phyloP scores from a whole-genome alignment of 2,329 filamentous ascomycete species.

The Aureobasidium lini region DNA sequence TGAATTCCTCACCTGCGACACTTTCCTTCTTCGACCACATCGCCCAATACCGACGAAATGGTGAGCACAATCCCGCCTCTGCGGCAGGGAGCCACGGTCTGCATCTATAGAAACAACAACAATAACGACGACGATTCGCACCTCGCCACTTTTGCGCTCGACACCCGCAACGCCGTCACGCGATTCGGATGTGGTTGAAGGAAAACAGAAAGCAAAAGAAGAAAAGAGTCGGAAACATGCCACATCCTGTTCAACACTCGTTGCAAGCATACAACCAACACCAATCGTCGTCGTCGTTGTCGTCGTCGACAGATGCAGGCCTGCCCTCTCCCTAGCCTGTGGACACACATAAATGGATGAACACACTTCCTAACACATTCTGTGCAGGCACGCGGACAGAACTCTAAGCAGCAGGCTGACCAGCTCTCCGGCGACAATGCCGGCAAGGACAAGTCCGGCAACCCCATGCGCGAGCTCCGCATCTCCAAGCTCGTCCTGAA shows the following conservation, averaged over 20 bases:
- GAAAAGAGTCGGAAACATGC: background rate
- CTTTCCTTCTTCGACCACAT: conserved; percentile 10
- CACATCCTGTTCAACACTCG: background rate
- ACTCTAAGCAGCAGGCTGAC: conserved; percentile 53
- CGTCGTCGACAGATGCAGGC: conserved; percentile 12
- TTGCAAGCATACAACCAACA: background rate
- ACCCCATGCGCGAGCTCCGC: conserved; percentile 99
- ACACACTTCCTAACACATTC: conserved; percentile 1
- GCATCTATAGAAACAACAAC: background rate
- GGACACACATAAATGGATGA: conserved; percentile 12
- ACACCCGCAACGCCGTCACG: background rate
- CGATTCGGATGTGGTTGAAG: conserved; percentile 6
- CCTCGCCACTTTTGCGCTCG: background rate
- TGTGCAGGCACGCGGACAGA: conserved; percentile 20
- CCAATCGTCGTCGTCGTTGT: background rate
- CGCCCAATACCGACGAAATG: conserved; percentile 14
- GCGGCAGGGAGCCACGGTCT: conserved; percentile 5
- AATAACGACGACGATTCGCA: conserved; percentile 2
- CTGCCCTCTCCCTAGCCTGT: conserved; percentile 14
- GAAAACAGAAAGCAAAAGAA: background rate
- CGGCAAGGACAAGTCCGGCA: conserved; percentile 67
- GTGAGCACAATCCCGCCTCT: background rate
- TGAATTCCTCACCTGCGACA: background rate
- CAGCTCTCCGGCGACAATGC: conserved; percentile 1
- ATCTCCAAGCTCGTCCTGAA: conserved; percentile 99